Percentiles rank a stretch among this genome's conserved stretches.
phyloP scores from a whole-genome alignment of 2,329 filamentous ascomycete genomes.

The Aciculosporium take region DNA sequence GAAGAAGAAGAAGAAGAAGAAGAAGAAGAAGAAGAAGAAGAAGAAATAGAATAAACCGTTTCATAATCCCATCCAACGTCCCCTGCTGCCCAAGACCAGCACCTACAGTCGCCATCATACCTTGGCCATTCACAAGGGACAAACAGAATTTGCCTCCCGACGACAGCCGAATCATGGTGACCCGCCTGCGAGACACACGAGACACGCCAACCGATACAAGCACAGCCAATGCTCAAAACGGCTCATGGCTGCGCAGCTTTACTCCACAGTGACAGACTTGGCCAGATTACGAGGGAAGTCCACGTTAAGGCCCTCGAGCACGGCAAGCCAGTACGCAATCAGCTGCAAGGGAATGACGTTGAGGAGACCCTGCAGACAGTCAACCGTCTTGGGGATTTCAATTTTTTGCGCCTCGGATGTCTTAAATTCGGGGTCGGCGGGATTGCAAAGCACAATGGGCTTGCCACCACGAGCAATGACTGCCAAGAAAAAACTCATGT shows the following conservation, averaged over 20 bases:
- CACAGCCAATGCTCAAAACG: not conserved
- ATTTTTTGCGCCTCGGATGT: constrained; percentile 86
- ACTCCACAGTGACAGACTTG: constrained; percentile 98
- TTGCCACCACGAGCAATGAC: constrained; percentile 92
- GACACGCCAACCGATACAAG: too few relatives aligned
- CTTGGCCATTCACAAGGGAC: not conserved
- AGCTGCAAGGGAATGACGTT: constrained; percentile 97
- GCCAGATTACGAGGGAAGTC: constrained; percentile 98
- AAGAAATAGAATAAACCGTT: constrained; percentile 8
- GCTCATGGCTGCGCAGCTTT: constrained; percentile 24
- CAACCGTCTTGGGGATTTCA: constrained; percentile 89
- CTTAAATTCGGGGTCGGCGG: constrained; percentile 76
- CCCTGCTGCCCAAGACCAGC: constrained; percentile 1
- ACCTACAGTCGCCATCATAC: not conserved
- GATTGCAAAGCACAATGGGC: constrained; percentile 97
- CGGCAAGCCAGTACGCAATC: constrained; percentile 97
- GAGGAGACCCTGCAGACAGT: constrained; percentile 87
- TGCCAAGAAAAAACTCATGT: constrained; percentile 19
- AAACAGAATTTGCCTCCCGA: constrained; percentile 1
- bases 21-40: not conserved
- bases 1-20: not conserved
- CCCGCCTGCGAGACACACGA: constrained; percentile 6
- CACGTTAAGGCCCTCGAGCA: constrained; percentile 89
- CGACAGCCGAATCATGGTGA: constrained; percentile 2
- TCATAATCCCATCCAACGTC: constrained; percentile 7